A percentile compares a stretch with the other conserved stretches of the same genome.
phyloP scores from a whole-genome alignment of 495 filamentous ascomycete species.

The Cenococcum geophilum region DNA sequence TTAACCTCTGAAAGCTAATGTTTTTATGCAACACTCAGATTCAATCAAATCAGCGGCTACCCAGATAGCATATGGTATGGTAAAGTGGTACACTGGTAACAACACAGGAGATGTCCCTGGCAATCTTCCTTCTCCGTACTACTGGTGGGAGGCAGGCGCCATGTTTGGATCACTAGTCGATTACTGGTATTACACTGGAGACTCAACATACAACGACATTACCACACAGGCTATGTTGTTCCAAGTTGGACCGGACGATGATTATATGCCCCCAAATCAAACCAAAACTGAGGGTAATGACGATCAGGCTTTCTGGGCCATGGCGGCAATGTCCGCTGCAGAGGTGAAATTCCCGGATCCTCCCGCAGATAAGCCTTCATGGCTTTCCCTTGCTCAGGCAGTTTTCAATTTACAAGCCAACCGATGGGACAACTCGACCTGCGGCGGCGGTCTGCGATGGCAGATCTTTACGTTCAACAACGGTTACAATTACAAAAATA shows the following conservation, averaged over 20 bases:
- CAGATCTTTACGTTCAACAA: constrained; percentile 77
- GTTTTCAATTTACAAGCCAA: constrained; percentile 68
- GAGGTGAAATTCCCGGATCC: constrained; percentile 47
- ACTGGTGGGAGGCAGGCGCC: constrained; percentile 47
- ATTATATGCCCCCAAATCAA: constrained; percentile 48
- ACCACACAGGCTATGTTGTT: constrained; percentile 46
- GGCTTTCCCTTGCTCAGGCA: constrained; percentile 69
- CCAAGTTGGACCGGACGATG: constrained; percentile 44
- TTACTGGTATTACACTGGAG: constrained; percentile 54
- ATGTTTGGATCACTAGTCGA: constrained; percentile 48
- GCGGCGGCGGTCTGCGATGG: constrained; percentile 76
- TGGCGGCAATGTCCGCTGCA: constrained; percentile 52
- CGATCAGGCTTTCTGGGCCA: constrained; percentile 54
- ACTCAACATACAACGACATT: constrained; percentile 48
- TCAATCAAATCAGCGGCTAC: constrained; percentile 37
- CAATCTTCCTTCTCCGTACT: constrained; percentile 40
- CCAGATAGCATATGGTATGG: constrained; percentile 35
- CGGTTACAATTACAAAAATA: constrained; percentile 78
- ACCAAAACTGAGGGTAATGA: constrained; percentile 49
- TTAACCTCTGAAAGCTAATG: neutral
- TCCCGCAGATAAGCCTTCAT: constrained; percentile 51
- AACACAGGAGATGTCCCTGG: constrained; percentile 42
- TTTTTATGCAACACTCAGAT: constrained; percentile 16
- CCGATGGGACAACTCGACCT: constrained; percentile 64
- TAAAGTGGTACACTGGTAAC: constrained; percentile 44